These are phyloP conservation scores for Leccinum pellstonianum DNA, from an alignment of 768 basidiomycete species.

Conservation along the genomic window DNA sequence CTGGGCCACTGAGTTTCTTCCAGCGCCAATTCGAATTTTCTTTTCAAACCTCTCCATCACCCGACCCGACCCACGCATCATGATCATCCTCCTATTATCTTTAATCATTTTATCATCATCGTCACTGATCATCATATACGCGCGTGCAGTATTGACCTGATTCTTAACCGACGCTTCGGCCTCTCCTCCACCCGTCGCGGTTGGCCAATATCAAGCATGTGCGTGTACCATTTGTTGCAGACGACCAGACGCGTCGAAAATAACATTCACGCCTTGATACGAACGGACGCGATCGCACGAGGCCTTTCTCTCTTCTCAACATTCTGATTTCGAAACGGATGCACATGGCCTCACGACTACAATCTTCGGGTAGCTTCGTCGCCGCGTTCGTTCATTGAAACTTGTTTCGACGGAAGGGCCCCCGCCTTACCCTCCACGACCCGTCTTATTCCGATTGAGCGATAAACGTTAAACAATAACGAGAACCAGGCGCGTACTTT, in stretches of 20 bases:
- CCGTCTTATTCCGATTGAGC: conserved; percentile 12
- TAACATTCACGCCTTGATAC: background rate
- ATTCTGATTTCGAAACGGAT: background rate
- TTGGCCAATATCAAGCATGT: background rate
- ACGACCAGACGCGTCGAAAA: background rate
- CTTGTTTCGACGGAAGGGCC: conserved; percentile 3
- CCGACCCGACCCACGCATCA: background rate
- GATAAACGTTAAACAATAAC: background rate
- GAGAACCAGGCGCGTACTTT: background rate
- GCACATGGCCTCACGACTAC: background rate
- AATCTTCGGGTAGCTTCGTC: background rate
- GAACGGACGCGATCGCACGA: background rate
- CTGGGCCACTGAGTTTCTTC: background rate
- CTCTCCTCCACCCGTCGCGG: background rate
- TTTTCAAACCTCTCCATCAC: background rate
- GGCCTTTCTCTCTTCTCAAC: background rate
- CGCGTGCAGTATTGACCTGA: background rate
- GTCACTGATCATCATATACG: background rate
- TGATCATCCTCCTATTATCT: background rate
- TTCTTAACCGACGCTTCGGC: background rate
- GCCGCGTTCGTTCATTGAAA: conserved; percentile 1
- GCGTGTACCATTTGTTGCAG: background rate
- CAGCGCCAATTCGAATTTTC: background rate
- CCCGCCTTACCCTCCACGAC: background rate
- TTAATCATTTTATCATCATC: background rate